These are phyloP conservation scores for Yamadazyma sp. DNA, from an alignment of 805 yeast genomes.

Conservation along the genomic window DNA sequence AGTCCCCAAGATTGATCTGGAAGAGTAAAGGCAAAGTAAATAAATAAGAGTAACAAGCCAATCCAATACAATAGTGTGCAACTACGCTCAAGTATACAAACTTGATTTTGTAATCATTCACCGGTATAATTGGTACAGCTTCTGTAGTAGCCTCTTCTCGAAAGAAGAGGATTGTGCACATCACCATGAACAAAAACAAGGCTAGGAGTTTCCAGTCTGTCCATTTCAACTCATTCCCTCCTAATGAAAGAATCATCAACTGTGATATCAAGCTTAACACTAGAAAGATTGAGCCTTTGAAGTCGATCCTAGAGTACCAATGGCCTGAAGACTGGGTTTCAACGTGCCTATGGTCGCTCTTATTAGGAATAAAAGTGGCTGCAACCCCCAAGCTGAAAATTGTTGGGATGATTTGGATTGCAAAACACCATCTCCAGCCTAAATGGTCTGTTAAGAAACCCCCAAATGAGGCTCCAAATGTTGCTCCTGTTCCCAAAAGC, in stretches of 20 bases:
- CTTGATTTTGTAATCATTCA: slow-evolving; percentile 21
- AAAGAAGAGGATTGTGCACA: slow-evolving; percentile 17
- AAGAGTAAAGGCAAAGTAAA: slow-evolving; percentile 44
- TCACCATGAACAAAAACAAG: slow-evolving; percentile 15
- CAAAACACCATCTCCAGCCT: slow-evolving; percentile 70
- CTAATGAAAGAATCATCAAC: slow-evolving; percentile 25
- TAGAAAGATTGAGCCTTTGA: slow-evolving; percentile 31
- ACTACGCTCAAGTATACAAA: slow-evolving; percentile 24
- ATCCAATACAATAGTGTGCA: slow-evolving; percentile 37
- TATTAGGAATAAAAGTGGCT: slow-evolving; percentile 26
- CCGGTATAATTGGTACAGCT: slow-evolving; percentile 35
- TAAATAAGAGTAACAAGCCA: slow-evolving; percentile 39
- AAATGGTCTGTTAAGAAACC: slow-evolving; percentile 51
- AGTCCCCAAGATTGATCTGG: slow-evolving; percentile 41
- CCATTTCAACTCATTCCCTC: slow-evolving; percentile 24
- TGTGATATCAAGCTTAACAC: slow-evolving; percentile 33
- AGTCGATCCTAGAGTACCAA: slow-evolving; percentile 27
- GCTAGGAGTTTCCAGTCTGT: slow-evolving; percentile 8
- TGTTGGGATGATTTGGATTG: slow-evolving; percentile 53
- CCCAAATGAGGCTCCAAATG: slow-evolving; percentile 65
- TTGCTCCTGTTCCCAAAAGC: slow-evolving; percentile 46
- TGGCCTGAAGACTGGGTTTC: neutral
- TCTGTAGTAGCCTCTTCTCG: slow-evolving; percentile 22
- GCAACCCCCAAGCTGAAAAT: slow-evolving; percentile 37
- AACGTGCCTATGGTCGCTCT: slow-evolving; percentile 16